Conservation (phyloP, 2,329 filamentous ascomycete genomes). For the Aureobasidium sp. region DNA sequence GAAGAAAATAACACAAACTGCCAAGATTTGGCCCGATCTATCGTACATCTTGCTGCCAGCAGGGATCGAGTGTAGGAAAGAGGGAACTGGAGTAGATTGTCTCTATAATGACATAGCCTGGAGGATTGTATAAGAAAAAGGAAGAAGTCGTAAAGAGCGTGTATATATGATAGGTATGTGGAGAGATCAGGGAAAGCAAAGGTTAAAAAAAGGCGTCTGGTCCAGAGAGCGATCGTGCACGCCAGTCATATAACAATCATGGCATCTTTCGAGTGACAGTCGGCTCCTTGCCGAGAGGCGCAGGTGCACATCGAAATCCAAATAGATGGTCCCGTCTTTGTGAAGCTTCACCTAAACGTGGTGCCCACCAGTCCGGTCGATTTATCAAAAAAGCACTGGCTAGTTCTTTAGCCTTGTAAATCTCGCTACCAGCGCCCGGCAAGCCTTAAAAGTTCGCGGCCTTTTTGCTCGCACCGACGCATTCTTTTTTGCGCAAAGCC, state of each 20-base stretch:
- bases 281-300: not conserved
- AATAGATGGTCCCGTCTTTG: slow-evolving; percentile 7
- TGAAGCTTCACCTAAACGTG: not conserved
- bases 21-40: slow-evolving; percentile 5
- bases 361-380: not conserved
- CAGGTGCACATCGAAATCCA: slow-evolving; percentile 8
- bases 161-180: not conserved
- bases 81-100: not conserved
- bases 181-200: not conserved
- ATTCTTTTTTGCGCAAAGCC: not conserved
- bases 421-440: slow-evolving; percentile 3
- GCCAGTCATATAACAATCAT: not conserved
- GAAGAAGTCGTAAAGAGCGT: not conserved
- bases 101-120: not conserved
- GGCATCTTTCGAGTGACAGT: not conserved
- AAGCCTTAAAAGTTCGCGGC: slow-evolving; percentile 1
- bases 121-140: not conserved
- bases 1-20: slow-evolving; percentile 7
- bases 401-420: not conserved
- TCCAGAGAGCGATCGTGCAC: not conserved
- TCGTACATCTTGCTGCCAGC: not conserved
- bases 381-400: not conserved
- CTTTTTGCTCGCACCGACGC: slow-evolving; percentile 3
- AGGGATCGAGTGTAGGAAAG: not conserved
- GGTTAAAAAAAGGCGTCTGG: not conserved